Percentiles rank a stretch among this genome's conserved stretches.
Conservation (phyloP, 2,329 filamentous ascomycete species). For the Penicillium sclerotiorum region DNA sequence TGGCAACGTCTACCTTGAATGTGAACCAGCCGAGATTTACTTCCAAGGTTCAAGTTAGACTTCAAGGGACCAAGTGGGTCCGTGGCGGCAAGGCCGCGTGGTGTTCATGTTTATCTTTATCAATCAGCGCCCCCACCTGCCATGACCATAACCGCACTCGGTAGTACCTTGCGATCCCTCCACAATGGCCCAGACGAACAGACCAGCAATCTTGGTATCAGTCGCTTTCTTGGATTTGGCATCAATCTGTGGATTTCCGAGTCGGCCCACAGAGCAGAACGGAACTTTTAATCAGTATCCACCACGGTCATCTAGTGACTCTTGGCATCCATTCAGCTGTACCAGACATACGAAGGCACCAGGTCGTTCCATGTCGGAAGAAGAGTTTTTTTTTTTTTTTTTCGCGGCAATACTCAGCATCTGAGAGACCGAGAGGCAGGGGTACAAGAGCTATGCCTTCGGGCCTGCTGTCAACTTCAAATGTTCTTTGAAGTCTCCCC, state of each 20-base stretch:
- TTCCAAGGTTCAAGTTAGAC: no score
- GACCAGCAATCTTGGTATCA: not conserved
- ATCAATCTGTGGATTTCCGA: not conserved
- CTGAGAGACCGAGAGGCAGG: not conserved
- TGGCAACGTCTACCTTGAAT: no score
- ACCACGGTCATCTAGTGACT: not conserved
- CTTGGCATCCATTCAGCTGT: not conserved
- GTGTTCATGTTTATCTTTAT: not conserved
- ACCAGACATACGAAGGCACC: not conserved
- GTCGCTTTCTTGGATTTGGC: not conserved
- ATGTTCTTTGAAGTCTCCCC: no score
- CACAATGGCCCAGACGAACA: not conserved
- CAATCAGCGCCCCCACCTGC: not conserved
- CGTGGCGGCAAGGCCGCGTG: not conserved
- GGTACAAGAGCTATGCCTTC: not conserved
- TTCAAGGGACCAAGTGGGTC: not conserved
- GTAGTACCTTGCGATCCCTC: not conserved
- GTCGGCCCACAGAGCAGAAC: not conserved
- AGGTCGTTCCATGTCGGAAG: not conserved
- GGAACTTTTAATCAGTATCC: not conserved
- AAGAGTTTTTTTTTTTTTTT: no score
- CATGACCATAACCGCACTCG: not conserved
- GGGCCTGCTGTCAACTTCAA: not conserved
- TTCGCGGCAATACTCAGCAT: not conserved
- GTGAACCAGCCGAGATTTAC: no score